Conservation (phyloP, 148 eudicot species). For the Camellia japonica region DNA sequence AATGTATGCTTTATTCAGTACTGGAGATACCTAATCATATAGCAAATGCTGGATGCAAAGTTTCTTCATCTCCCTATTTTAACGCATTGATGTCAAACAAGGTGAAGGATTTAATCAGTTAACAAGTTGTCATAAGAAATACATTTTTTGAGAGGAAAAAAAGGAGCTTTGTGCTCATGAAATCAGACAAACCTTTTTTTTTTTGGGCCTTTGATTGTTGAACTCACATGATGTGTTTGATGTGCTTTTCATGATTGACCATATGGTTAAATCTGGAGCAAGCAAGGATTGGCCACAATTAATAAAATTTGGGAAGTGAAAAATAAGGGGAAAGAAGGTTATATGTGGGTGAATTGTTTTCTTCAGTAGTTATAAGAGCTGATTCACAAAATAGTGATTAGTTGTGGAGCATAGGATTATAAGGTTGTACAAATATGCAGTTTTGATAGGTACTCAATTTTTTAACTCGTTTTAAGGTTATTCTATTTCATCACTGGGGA, state of each 20-base stretch:
- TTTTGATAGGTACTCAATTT: not conserved
- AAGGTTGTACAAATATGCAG: not conserved
- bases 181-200: not conserved
- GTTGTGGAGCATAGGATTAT: not conserved
- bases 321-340: not conserved
- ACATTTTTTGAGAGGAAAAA: not conserved
- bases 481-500: not conserved
- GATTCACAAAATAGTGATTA: not conserved
- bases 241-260: not conserved
- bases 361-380: not conserved
- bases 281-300: not conserved
- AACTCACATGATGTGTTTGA: not conserved
- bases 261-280: not conserved
- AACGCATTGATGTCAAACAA: not conserved
- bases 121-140: not conserved
- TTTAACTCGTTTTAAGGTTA: not conserved
- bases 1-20: conserved; percentile 4
- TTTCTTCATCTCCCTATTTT: not conserved
- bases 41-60: not conserved
- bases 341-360: not conserved
- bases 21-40: not conserved
- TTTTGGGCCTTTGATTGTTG: not conserved
- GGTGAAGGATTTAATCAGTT: not conserved
- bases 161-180: not conserved
- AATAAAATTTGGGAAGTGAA: not conserved